These are phyloP conservation scores for Primulina tabacum DNA, from an alignment of 257 asterid genomes.

Conservation along the genomic window DNA sequence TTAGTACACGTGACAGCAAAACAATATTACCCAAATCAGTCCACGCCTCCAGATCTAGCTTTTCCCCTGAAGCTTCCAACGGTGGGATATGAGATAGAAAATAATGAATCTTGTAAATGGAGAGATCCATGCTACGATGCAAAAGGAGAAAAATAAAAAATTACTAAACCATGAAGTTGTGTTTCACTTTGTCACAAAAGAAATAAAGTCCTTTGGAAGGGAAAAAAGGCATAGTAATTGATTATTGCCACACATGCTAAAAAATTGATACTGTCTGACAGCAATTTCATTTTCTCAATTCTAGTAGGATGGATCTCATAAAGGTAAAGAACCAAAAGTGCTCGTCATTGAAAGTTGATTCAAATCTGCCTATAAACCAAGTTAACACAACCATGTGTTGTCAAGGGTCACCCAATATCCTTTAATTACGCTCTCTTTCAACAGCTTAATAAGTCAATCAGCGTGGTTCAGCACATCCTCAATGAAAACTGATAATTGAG, in stretches of 20 bases:
- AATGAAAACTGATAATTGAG: not conserved
- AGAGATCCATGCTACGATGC: slow-evolving; percentile 58
- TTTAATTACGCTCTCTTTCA: not conserved
- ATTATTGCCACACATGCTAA: not conserved
- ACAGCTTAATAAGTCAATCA: not conserved
- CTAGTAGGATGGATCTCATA: not conserved
- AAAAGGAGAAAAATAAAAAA: slow-evolving; percentile 14
- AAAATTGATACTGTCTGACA: not conserved
- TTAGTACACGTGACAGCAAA: not conserved
- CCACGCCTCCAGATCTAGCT: not conserved
- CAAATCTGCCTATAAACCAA: not conserved
- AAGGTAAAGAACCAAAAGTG: not conserved
- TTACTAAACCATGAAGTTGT: not conserved
- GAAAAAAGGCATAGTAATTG: not conserved
- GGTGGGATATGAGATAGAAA: slow-evolving; percentile 20
- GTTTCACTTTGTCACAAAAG: not conserved
- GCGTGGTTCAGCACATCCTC: not conserved
- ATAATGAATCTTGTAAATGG: slow-evolving; percentile 59
- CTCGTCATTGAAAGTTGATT: not conserved
- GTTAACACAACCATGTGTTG: not conserved
- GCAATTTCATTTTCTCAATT: not conserved
- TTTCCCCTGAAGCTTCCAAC: not conserved
- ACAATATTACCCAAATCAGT: not conserved
- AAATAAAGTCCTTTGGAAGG: not conserved
- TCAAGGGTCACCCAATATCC: not conserved